These are phyloP conservation scores for Ulvella scutata DNA, from an alignment of 139 green algal genomes.

Conservation along the genomic window DNA sequence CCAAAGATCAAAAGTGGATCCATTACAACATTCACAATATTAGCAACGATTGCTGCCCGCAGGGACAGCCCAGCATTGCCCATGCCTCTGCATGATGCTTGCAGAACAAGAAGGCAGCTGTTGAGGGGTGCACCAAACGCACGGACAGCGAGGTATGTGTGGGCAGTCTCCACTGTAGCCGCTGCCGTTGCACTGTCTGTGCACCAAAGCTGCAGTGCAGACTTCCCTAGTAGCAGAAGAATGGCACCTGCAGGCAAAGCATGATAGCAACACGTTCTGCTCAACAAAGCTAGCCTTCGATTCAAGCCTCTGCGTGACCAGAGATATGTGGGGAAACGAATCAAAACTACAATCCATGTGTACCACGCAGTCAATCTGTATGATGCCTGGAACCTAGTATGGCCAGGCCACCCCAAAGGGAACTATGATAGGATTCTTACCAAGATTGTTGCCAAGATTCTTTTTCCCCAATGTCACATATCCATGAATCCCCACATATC, in stretches of 20 bases:
- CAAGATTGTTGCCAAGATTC: too few relatives aligned
- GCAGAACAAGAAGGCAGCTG: conserved; percentile 35
- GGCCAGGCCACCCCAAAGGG: too few relatives aligned
- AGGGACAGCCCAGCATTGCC: conserved; percentile 20
- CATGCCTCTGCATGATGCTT: conserved; percentile 42
- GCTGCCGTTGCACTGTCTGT: neutral
- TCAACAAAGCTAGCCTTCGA: too few relatives aligned
- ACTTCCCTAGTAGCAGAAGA: conserved; percentile 13
- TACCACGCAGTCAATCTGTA: too few relatives aligned
- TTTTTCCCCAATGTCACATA: too few relatives aligned
- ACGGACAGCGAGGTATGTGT: conserved; percentile 30
- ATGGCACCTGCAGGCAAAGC: neutral
- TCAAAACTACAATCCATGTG: too few relatives aligned
- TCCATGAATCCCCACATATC: too few relatives aligned
- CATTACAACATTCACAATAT: conserved; percentile 22
- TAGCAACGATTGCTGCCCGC: conserved; percentile 16
- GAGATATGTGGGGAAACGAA: too few relatives aligned
- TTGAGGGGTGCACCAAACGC: conserved; percentile 39
- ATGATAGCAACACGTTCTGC: too few relatives aligned
- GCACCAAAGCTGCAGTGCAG: conserved; percentile 23
- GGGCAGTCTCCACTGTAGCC: neutral
- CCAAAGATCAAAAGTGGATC: conserved; percentile 54
- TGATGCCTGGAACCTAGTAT: too few relatives aligned
- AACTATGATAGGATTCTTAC: too few relatives aligned
- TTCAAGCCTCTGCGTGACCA: too few relatives aligned